Percentiles rank a stretch among this genome's conserved stretches.
These are phyloP conservation scores for Umbilicaria muhlenbergii DNA, from an alignment of 495 filamentous ascomycete species.

Conservation along the genomic window DNA sequence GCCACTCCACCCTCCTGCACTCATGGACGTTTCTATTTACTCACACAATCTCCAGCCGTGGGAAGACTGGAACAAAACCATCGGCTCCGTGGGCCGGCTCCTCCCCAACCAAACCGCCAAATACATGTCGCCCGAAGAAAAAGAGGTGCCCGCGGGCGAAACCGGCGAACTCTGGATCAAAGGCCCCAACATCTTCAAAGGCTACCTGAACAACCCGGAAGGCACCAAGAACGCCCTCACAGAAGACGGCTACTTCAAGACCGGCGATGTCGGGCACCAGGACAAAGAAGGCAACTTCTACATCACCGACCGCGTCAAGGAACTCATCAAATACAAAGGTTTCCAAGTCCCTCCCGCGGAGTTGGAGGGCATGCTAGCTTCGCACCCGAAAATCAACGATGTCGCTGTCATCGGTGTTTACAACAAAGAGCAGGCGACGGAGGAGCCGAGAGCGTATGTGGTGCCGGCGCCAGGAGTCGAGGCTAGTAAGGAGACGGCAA, in stretches of 20 bases:
- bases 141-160: slow-evolving; percentile 42
- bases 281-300: slow-evolving; percentile 45
- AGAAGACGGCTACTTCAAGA: slow-evolving; percentile 44
- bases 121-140: slow-evolving; percentile 50
- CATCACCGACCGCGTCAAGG: slow-evolving; percentile 79
- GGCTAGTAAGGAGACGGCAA: slow-evolving; percentile 34
- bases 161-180: slow-evolving; percentile 48
- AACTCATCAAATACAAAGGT: slow-evolving; percentile 76
- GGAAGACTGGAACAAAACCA: slow-evolving; percentile 58
- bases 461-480: slow-evolving; percentile 45
- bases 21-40: slow-evolving; percentile 24
- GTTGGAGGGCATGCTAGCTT: slow-evolving; percentile 61
- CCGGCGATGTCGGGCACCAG: slow-evolving; percentile 49
- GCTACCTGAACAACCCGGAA: slow-evolving; percentile 56
- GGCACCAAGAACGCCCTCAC: slow-evolving; percentile 52
- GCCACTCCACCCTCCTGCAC: background rate
- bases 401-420: slow-evolving; percentile 76
- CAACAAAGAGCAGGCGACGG: slow-evolving; percentile 50
- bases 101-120: slow-evolving; percentile 73
- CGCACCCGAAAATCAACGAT: slow-evolving; percentile 61
- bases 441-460: slow-evolving; percentile 73
- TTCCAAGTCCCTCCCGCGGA: slow-evolving; percentile 85
- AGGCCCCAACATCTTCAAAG: slow-evolving; percentile 50
- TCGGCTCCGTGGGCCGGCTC: slow-evolving; percentile 70
- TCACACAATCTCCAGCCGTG: slow-evolving; percentile 38